Evolutionary conservation across 2,329 filamentous ascomycete genomes (phyloP), one percentile per base, ranked within the genome.

Genomic region (Talaromyces sp.): DNA sequence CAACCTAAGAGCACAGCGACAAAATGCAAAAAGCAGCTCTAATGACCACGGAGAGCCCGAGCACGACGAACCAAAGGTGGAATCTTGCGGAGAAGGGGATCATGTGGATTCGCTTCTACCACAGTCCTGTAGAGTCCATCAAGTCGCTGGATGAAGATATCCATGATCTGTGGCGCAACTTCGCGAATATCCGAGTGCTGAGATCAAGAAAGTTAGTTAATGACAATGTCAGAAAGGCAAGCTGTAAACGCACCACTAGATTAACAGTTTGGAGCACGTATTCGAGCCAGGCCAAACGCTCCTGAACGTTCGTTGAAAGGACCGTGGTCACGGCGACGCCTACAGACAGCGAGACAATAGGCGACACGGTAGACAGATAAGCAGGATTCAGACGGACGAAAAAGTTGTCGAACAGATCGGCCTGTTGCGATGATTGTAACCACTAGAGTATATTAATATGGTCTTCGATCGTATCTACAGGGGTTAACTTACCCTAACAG

Each of bases 321-420:
- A 81, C 81, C 2, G 83, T 81, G 1, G 85, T 87, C 29, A 89
- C 84, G n/a, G 87, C 86, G 25, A 86, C 86, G 61, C 84, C 85
- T 29, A 88, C 85, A 2, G 86, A 88, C 49, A 89, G 81, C 27
- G 82, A 80, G 40, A 89, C 82, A 47, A 89, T 81, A 1, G 85
- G 83, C 34, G 85, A 82, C 19, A 89, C 80, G 45, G 80, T 78
- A 19, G 77, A 77, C 27, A 89, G 77, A 73, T 87, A 89, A 8
- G 77, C 75, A 0, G 87, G 86, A 67, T 85, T 83, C 70, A 84
- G 80, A 63, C 81, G 82, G 25, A 86, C 80, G 71, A 89, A 89
- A 61, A 88, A 79, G 31, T 82, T 80, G 73, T 88, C 85, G 72
- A 89, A 89, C n/a, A 89, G 78, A 54, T 85, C 82, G 17, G 81